Evolutionary conservation across 108 stramenopile genomes (phyloP).

Genomic region (Stephanodiscus minutulus): DNA sequence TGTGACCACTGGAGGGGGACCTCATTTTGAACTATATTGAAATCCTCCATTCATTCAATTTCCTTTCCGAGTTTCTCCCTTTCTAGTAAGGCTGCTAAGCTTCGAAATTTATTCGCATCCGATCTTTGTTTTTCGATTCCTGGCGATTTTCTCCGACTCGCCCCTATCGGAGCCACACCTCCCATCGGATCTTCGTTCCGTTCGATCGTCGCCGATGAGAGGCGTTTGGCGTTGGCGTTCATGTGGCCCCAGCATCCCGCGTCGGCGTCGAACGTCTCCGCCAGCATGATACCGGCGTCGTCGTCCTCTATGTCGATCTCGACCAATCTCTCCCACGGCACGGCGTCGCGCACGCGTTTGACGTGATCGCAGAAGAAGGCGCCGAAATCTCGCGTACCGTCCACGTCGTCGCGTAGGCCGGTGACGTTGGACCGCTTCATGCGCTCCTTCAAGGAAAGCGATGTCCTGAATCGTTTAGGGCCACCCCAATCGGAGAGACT

Average conservation of each 20-base stretch:
- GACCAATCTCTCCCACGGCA: constrained; percentile 12
- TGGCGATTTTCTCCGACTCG: too few relatives aligned
- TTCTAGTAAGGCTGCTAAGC: too few relatives aligned
- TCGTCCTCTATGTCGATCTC: constrained; percentile 37
- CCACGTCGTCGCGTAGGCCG: background rate
- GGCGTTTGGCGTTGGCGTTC: constrained; percentile 13
- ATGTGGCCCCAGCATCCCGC: constrained; percentile 12
- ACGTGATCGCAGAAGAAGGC: constrained; percentile 34
- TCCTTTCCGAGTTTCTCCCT: too few relatives aligned
- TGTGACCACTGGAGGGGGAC: constrained; percentile 42
- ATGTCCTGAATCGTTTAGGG: too few relatives aligned
- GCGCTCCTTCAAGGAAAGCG: too few relatives aligned
- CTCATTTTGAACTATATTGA: too few relatives aligned
- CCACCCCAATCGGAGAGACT: constrained; percentile 14
- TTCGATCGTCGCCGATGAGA: too few relatives aligned
- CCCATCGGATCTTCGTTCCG: too few relatives aligned
- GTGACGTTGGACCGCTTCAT: background rate
- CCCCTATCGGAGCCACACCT: too few relatives aligned
- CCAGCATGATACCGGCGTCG: background rate
- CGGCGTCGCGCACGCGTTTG: constrained; percentile 10
- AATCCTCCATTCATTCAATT: too few relatives aligned
- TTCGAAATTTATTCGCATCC: too few relatives aligned
- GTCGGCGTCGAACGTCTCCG: constrained; percentile 29
- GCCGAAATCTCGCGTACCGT: background rate
- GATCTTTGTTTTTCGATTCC: too few relatives aligned